phyloP scores from a whole-genome alignment of 2,329 filamentous ascomycete species.

The Verticillium nubilum region DNA sequence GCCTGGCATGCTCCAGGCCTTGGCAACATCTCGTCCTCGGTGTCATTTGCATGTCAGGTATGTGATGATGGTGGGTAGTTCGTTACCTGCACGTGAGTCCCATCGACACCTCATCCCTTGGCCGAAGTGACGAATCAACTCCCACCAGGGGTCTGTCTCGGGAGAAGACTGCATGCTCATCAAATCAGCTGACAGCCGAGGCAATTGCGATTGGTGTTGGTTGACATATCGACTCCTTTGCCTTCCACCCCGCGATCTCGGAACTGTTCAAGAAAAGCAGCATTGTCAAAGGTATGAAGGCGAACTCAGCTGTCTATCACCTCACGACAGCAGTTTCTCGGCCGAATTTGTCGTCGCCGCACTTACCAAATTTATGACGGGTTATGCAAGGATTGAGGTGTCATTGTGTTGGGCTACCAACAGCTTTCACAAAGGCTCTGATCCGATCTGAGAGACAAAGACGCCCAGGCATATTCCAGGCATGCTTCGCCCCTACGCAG shows the following conservation, averaged over 20 bases:
- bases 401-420: not conserved
- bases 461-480: too few relatives aligned
- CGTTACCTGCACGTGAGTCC: not conserved
- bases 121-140: not conserved
- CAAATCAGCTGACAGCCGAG: not conserved
- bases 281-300: too few relatives aligned
- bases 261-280: too few relatives aligned
- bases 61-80: not conserved
- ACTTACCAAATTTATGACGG: too few relatives aligned
- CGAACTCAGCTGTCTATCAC: too few relatives aligned
- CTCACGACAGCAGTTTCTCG: too few relatives aligned
- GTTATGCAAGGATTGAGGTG: not conserved
- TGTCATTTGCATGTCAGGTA: not conserved
- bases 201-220: not conserved
- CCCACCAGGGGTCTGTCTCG: not conserved
- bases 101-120: not conserved
- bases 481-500: not conserved
- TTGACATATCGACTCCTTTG: not conserved
- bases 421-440: not conserved
- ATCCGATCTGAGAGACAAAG: not conserved
- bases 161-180: not conserved
- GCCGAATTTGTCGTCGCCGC: too few relatives aligned
- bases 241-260: not conserved
- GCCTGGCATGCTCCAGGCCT: not conserved
- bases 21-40: not conserved